These are phyloP conservation scores for Boletus rubescentipes DNA, from an alignment of 768 basidiomycete species.

Conservation along the genomic window DNA sequence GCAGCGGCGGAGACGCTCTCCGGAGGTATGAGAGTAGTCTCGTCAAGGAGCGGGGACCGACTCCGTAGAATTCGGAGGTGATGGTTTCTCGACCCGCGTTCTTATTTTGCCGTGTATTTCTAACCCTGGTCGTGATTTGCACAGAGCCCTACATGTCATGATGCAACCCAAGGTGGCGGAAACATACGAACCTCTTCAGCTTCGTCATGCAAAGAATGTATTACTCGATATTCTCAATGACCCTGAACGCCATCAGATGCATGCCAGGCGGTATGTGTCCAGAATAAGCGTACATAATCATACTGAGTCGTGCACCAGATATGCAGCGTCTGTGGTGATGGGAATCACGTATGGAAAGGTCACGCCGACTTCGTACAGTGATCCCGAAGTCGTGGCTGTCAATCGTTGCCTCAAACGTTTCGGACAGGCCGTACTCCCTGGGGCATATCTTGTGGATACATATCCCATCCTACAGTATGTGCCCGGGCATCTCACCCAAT, in stretches of 20 bases:
- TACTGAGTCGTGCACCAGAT: neutral
- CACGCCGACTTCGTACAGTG: constrained; percentile 6
- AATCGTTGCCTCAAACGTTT: constrained; percentile 1
- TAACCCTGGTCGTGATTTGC: neutral
- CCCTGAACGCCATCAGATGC: constrained; percentile 5
- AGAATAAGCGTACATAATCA: neutral
- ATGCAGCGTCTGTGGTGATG: constrained; percentile 5
- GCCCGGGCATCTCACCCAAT: constrained; percentile 4
- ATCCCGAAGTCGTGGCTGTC: constrained; percentile 6
- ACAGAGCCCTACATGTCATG: constrained; percentile 1
- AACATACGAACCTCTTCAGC: constrained; percentile 4
- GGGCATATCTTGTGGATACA: constrained; percentile 8
- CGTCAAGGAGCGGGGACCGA: neutral
- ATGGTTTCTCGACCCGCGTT: neutral
- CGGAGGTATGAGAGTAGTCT: constrained; percentile 3
- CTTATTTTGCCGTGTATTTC: neutral
- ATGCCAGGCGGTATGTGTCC: neutral
- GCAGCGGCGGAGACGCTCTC: constrained; percentile 6
- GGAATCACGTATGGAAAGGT: constrained; percentile 1
- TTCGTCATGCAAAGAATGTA: constrained; percentile 4
- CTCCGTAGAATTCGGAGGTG: constrained; percentile 1
- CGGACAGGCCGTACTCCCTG: neutral
- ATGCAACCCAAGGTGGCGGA: constrained; percentile 3
- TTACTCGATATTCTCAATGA: constrained; percentile 5
- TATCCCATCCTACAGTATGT: constrained; percentile 6